Percentiles rank a stretch among this genome's conserved stretches.
Evolutionary conservation across 495 filamentous ascomycete species (phyloP).

Genomic region (Hypoxylon fuscum): DNA sequence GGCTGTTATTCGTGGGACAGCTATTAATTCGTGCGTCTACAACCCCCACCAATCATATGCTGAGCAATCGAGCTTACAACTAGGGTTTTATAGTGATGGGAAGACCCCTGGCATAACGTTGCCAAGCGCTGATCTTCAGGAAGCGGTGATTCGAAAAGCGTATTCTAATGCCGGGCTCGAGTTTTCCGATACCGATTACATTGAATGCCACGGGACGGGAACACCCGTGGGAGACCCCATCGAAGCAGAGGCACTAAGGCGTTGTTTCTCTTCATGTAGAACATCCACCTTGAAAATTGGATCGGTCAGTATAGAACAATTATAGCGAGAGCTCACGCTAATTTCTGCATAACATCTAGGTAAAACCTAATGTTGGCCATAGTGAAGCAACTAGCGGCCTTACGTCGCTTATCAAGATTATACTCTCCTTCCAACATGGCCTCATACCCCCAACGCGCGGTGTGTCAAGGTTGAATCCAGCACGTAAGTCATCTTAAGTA

Average conservation of each 20-base stretch:
- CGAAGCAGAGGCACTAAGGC: constrained; percentile 50
- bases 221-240: constrained; percentile 59
- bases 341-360: constrained; percentile 6
- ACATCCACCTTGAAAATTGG: constrained; percentile 50
- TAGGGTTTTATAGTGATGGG: constrained; percentile 51
- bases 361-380: constrained; percentile 67
- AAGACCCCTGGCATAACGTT: constrained; percentile 53
- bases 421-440: constrained; percentile 61
- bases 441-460: constrained; percentile 54
- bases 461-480: constrained; percentile 49
- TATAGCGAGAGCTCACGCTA: too few species aligned
- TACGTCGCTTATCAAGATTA: constrained; percentile 62
- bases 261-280: constrained; percentile 1
- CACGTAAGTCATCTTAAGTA: constrained; percentile 18
- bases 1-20: constrained; percentile 56
- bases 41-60: neutral
- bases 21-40: constrained; percentile 49
- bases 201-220: constrained; percentile 63
- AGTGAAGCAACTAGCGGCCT: constrained; percentile 62
- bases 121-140: constrained; percentile 56
- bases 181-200: constrained; percentile 49
- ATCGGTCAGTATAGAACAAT: too few species aligned
- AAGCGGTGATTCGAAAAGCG: constrained; percentile 50
- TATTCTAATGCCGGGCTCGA: constrained; percentile 48
- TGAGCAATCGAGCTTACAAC: neutral